Evolutionary conservation across 2,329 filamentous ascomycete species (phyloP), one percentile per base, ranked within the genome.

Genomic region (Nemania sp.): DNA sequence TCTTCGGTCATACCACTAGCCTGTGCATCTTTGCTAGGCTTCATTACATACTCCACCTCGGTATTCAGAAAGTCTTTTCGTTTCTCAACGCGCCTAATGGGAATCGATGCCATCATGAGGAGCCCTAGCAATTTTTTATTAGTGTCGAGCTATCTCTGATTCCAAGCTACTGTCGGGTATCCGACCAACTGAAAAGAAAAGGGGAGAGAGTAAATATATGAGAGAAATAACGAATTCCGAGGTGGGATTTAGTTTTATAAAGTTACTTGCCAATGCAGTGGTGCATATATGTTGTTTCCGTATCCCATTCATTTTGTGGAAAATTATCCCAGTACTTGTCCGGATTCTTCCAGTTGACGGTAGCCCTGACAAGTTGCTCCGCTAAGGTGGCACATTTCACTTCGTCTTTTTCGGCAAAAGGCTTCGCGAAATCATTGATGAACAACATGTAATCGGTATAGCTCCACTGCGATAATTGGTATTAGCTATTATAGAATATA

Each of bases 61-160:
- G n/a, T n/a, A n/a, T n/a, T n/a, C n/a, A n/a, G 32, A 58, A 32
- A 18, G 20, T 24, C 18, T 20, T n/a, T 5, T 3, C 43, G 15
- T 38, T 2, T 27, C 13, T 35, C 35, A 15, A 3, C 7, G 35
- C 13, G 7, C 5, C 62, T 32, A 13, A 54, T 49, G 13, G 55
- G 62, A 18, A 55, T 26, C 27, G 62, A 13, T 35, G 55, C 62
- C 62, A 65, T 55, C 62, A 65, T 65, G 35, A 65, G 62, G 3
- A 65, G 32, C 18, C 62, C 62, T 65, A n/a, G 3, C 2, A 54
- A 1, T 15, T 32, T 1, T 13, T 38, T 15, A 13, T 65, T 35
- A 64, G 62, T 15, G 20, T n/a, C 22, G 56, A 29, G 10, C 24
- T 5, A 20, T 54, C 24, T 41, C 3, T 13, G 35, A 8, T 8